Base-by-base conservation (phyloP, 441 rosid species). In the Adansonia gregorii region DNA sequence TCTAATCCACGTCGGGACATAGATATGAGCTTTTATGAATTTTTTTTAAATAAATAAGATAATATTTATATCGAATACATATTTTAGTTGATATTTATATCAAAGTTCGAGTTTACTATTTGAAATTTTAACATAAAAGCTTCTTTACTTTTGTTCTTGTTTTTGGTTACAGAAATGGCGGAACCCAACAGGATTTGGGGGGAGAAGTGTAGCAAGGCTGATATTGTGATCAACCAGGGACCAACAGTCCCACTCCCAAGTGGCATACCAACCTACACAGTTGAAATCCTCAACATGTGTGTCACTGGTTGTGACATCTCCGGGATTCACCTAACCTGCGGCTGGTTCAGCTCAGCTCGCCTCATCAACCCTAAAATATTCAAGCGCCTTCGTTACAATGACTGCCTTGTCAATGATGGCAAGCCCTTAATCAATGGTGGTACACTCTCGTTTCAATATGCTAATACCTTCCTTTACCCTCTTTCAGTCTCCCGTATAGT, bases 341-440 rank as follows among this genome's bases (percentile, higher is more conserved):
- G 98, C 64, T 92, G 97, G 99, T 95, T 95, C 76, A 95, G 98
- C 82, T 93, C 98, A 1, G 93, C 86, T 17, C 90, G 82, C 8
- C 85, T 88, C 80, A 75, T 94, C 54, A 93, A 94, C 84, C 99
- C 98, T 15, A 90, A 81, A 78, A 78, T 88, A 22, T 93, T 95
- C 90, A 92, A 86, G 83, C 95, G 99, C 41, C 82, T 95, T 14
- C 74, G 83, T 80, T 93, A 89, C 85, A 82, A 95, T 46, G 99
- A 95, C 77, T 95, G 99, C 83, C 94, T 92, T 24, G 97, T 92
- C 6, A 95, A 95, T 82, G 79, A 88, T 8, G 99, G 97, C 43
- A 85, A 87, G 82, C 88, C 95, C 15, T 58, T 93, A 78, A 75
- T 64, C 39, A 78, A 70, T 27, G 98, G 99, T 3, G 90, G 81